A percentile compares a stretch with the other conserved stretches of the same genome.
Conservation (phyloP, 176 grass and related monocot genomes). For the Otatea glauca region DNA sequence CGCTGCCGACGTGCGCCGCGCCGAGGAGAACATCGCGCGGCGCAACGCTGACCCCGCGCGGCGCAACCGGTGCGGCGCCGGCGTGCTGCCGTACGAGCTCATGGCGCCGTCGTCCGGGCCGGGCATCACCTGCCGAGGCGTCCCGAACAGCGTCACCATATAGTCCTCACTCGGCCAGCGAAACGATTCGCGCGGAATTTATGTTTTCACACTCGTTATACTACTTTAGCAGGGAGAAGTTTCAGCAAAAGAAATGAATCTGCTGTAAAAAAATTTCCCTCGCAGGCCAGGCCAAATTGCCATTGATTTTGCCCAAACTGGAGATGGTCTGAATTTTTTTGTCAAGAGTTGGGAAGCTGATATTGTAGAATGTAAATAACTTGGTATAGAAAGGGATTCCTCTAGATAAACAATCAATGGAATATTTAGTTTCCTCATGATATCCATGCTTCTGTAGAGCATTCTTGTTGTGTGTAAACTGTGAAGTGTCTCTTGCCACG, state of each 20-base stretch:
- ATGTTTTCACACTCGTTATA: not conserved
- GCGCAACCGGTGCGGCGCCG: conserved; percentile 82
- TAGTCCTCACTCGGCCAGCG: conserved; percentile 27
- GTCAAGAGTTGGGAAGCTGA: not conserved
- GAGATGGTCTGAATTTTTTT: conserved; percentile 1
- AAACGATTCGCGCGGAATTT: not conserved
- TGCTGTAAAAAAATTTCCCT: not conserved
- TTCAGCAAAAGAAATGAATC: not conserved
- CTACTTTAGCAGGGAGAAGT: not conserved
- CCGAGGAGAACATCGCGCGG: conserved; percentile 74
- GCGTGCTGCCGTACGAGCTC: conserved; percentile 90
- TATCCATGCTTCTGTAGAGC: not conserved
- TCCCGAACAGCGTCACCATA: conserved; percentile 89
- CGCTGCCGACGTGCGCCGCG: conserved; percentile 54
- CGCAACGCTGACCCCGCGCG: conserved; percentile 61
- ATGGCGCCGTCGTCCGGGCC: conserved; percentile 80
- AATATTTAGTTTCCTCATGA: not conserved
- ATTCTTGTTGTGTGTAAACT: not conserved
- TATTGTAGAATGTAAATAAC: conserved; percentile 46
- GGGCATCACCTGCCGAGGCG: conserved; percentile 84
- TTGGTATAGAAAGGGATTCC: not conserved
- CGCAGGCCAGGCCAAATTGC: conserved; percentile 24
- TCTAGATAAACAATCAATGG: not conserved
- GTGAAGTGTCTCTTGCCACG: not conserved
- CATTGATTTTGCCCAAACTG: conserved; percentile 36